Percentiles rank a stretch among this genome's conserved stretches.
Conservation (phyloP, 2,329 filamentous ascomycete genomes). For the Tolypocladium guangdongense region DNA sequence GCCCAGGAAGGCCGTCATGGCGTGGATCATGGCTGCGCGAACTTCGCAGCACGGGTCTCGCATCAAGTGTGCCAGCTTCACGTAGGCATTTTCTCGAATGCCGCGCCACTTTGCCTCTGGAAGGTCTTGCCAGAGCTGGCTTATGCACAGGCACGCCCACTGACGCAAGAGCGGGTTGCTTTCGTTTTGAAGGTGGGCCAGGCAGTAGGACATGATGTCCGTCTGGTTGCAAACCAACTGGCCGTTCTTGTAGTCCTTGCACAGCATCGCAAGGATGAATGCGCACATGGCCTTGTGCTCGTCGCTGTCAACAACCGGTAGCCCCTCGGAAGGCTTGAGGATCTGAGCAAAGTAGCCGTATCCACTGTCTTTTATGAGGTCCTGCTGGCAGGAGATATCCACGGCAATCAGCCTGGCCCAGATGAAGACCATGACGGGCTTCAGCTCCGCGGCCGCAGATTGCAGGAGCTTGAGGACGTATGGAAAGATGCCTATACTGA, state of each 20-base stretch:
- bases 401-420: constrained; percentile 95
- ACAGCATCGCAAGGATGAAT: constrained; percentile 94
- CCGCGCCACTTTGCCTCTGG: constrained; percentile 92
- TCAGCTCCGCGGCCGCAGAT: constrained; percentile 86
- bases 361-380: constrained; percentile 91
- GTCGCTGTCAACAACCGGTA: constrained; percentile 77
- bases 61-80: constrained; percentile 67
- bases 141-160: constrained; percentile 92
- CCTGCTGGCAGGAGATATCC: constrained; percentile 84
- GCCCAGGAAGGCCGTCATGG: constrained; percentile 85
- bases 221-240: constrained; percentile 85
- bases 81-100: constrained; percentile 78
- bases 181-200: constrained; percentile 72
- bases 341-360: constrained; percentile 96
- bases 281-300: constrained; percentile 99
- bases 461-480: constrained; percentile 97
- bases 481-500: constrained; percentile 97
- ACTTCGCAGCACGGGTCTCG: constrained; percentile 88
- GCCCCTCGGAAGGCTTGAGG: constrained; percentile 69
- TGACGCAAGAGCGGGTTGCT: constrained; percentile 84
- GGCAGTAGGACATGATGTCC: constrained; percentile 80
- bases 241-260: constrained; percentile 85
- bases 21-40: constrained; percentile 83
- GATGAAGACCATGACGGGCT: constrained; percentile 98
- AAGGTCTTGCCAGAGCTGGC: constrained; percentile 85